Evolutionary conservation across 495 filamentous ascomycete species (phyloP), one percentile per base, ranked within the genome.

Genomic region (Geopyxis carbonaria): DNA sequence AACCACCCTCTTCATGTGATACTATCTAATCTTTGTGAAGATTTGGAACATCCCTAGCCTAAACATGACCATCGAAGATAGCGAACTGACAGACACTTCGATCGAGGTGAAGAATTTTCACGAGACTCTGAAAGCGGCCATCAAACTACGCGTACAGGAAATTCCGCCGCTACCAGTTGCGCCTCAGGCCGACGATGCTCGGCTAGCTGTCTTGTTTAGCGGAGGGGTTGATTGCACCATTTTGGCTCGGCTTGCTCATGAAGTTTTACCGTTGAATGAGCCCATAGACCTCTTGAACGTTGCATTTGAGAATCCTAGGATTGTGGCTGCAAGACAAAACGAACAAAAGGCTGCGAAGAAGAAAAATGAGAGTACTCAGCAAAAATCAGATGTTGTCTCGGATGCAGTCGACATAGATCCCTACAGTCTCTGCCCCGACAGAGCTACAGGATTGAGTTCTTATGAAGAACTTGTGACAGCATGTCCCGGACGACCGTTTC

Each of bases 201-300:
- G 57, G 57, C 48, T 93, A 21, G 85, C 84, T 0, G 69, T 99
- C 2, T 65, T 99, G 0, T 99, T 95, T 58, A 94, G 87, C 0
- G 89, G 89, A 4, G 89, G 89, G 0, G 64, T 99, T 6, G 89
- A 99, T 56, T 94, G 89, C 56, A 86, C 85, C 2, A 59, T 93
- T 0, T 64, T 99, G 19, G 87, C 91, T 9, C 68, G 85, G 35
- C 57, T 95, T 18, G 62, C 68, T n/a, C 85, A 94, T 47, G 79
- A 92, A 20, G 59, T 84, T 16, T 57, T 93, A 6, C 79, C 82
- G 0, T 16, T 52, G 2, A 54, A 65, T 4, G 72, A 89, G 44
- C 60, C 63, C 4, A 78, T 99, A 43, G 85, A 94, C 52, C 67
- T 99, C 0, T 67, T 95, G 14, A 99, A 99, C 47, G 86, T 99